Percentiles rank a stretch among this genome's conserved stretches.
phyloP scores from a whole-genome alignment of 2,329 filamentous ascomycete genomes.

The Fusarium verticillioides region DNA sequence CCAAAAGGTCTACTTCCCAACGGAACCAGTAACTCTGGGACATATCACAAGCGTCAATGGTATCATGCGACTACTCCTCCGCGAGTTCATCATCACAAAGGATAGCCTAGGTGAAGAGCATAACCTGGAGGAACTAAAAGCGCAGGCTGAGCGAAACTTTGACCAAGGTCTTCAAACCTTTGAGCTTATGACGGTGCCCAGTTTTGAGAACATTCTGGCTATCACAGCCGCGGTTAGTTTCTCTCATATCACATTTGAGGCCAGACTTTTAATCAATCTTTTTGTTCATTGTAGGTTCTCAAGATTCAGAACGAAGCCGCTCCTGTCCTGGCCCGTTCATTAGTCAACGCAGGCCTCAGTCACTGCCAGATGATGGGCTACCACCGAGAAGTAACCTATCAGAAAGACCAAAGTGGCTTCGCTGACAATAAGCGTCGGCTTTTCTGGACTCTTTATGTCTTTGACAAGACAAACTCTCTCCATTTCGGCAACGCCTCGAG shows the following conservation, averaged over 20 bases:
- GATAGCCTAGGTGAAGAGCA: slow-evolving; percentile 11
- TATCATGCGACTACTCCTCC: slow-evolving; percentile 11
- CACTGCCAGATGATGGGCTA: slow-evolving; percentile 39
- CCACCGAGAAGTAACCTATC: slow-evolving; percentile 27
- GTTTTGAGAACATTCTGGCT: slow-evolving; percentile 32
- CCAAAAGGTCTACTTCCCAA: slow-evolving; percentile 36
- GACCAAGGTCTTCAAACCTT: slow-evolving; percentile 29
- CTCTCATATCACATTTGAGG: accelerated
- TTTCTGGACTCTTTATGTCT: slow-evolving; percentile 35
- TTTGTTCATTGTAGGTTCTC: not conserved
- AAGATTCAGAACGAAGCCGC: slow-evolving; percentile 26
- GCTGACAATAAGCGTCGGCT: slow-evolving; percentile 20
- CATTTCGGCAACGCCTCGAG: slow-evolving; percentile 27
- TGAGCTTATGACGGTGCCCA: slow-evolving; percentile 26
- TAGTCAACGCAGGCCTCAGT: slow-evolving; percentile 18
- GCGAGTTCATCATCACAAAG: slow-evolving; percentile 22
- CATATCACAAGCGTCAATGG: slow-evolving; percentile 31
- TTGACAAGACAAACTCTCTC: slow-evolving; percentile 31
- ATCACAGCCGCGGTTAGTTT: slow-evolving; percentile 22
- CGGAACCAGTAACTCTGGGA: slow-evolving; percentile 24
- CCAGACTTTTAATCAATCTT: accelerated
- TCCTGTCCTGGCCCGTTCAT: slow-evolving; percentile 18
- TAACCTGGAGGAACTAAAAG: slow-evolving; percentile 16
- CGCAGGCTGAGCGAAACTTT: slow-evolving; percentile 26
- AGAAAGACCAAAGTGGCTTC: slow-evolving; percentile 15